Base-by-base conservation (phyloP, 768 basidiomycete species). In the Floccularia luteovirens region DNA sequence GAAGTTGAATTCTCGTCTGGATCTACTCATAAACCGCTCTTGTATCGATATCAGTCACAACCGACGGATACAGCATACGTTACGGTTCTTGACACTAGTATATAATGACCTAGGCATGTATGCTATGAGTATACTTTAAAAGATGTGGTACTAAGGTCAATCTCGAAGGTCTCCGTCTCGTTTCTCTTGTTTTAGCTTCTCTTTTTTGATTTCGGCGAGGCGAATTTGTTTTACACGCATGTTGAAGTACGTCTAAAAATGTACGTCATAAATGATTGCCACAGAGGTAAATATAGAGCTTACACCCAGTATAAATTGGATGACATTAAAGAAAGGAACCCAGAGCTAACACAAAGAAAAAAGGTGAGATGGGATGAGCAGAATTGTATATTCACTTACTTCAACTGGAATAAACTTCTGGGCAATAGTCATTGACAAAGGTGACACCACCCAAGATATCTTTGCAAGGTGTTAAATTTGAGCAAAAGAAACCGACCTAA, bases 261-360 rank as follows among this genome's bases (percentile, higher is more conserved):
- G 27, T 8, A 10, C 14, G 14, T 6, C 30, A 25, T 44, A 35
- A 41, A 36, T 43, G 12, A 41, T 43, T 47, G 28, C 41, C 23
- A 39, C 23, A 23, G 3, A 17, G 20, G 27, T 13, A 12, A 16
- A 31, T 5, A 3, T 27, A 17, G 14, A 23, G 65, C 83, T 51
- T 53, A 89, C 88, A 16, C 88, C 88, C 10, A 88, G 67, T 16
- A 76, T 56, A 55, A 92, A 90, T 55, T 80, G 77, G 30, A 92
- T 64, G 24, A 73, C 50, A 57, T 81, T 90, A 72, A 92, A 91
- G 66, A 86, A 93, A 6, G 85, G 84, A 0, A 86, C 84, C 89
- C 90, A 90, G 31, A 90, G 69, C 83, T 88, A 47, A 35, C 27
- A 38, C 13, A 13, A 31, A 12, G 13, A 19, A 16, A 32, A 2